Base-by-base conservation (phyloP, 371 early-diverging fungal genomes). In the Zychaea mexicana region DNA sequence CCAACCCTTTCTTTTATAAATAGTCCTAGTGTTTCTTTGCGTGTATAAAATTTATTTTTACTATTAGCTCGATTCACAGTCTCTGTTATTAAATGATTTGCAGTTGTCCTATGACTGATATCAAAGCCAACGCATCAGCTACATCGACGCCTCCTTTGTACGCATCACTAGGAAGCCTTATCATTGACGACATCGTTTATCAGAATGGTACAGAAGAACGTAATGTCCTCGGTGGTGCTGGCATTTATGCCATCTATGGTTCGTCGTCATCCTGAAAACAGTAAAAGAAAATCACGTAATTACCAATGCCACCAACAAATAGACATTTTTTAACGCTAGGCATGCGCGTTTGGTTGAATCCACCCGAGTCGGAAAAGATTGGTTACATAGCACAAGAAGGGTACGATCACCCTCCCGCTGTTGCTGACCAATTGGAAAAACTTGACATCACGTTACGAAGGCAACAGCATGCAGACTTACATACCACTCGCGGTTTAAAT, bases 241-340 rank as follows among this genome's bases (percentile, higher is more conserved):
- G 83, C 36, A 69, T 80, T 15, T 79, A 72, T 66, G 81, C 81
- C 30, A 75, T 83, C 32, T 80, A 78, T 49, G 83, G 82, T 82
- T 72, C 36, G 31, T 47, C 13, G 32, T 4, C 13, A n/a, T 15
- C 46, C 24, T 24, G n/a, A 13, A 19, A 4, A 21, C 2, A n/a
- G 57, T n/a, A 58, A 52, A 30, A 45, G 24, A 21, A 17, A 39
- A 10, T 12, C 30, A 39, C 32, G 31, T 19, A 53, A 26, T 30
- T 12, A 30, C 13, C 13, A 53, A 7, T 19, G 9, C 9, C n/a
- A 47, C 9, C 4, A 53, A 53, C 24, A n/a, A 10, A 4, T 27
- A 24, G 19, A 4, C 45, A 6, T 45, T 36, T 8, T 36, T 38
- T 28, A 8, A 45, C 28, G 33, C 49, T n/a, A 82, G 82, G 83